A percentile compares a stretch with the other conserved stretches of the same genome.
Evolutionary conservation across 2,329 filamentous ascomycete species (phyloP).

Genomic region (Diaporthe sp.): DNA sequence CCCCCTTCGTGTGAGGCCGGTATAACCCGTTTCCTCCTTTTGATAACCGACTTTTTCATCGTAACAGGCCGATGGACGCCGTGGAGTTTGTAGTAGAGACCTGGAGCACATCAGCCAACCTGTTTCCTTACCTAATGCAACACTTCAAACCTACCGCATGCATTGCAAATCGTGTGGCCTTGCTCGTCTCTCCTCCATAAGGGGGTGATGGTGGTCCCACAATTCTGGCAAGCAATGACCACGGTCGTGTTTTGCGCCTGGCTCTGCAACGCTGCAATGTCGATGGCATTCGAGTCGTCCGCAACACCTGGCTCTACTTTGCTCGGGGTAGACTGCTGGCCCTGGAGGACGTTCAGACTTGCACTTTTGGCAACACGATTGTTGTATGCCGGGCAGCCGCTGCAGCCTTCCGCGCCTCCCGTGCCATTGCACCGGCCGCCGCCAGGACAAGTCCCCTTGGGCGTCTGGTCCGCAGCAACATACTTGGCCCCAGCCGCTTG

Average conservation of each 20-base stretch:
- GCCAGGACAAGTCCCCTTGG: constrained; percentile 92
- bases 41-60: constrained; percentile 99
- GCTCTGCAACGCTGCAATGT: constrained; percentile 62
- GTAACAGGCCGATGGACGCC: constrained; percentile 92
- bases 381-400: constrained; percentile 97
- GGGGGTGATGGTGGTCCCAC: constrained; percentile 94
- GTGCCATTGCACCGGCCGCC: constrained; percentile 97
- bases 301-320: constrained; percentile 44
- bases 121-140: not conserved
- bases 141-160: constrained; percentile 80
- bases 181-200: constrained; percentile 95
- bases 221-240: constrained; percentile 96
- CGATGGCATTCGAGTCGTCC: constrained; percentile 61
- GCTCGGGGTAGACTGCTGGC: constrained; percentile 50
- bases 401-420: constrained; percentile 93
- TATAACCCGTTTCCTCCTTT: constrained; percentile 93
- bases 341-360: constrained; percentile 73
- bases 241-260: constrained; percentile 67
- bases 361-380: constrained; percentile 93
- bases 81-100: constrained; percentile 96
- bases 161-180: constrained; percentile 98
- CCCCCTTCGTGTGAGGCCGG: constrained; percentile 73
- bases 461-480: constrained; percentile 80
- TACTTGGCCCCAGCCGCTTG: constrained; percentile 74
- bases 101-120: constrained; percentile 60